Evolutionary conservation across 441 rosid genomes (phyloP).

Genomic region (Lagerstroemia fauriei): DNA sequence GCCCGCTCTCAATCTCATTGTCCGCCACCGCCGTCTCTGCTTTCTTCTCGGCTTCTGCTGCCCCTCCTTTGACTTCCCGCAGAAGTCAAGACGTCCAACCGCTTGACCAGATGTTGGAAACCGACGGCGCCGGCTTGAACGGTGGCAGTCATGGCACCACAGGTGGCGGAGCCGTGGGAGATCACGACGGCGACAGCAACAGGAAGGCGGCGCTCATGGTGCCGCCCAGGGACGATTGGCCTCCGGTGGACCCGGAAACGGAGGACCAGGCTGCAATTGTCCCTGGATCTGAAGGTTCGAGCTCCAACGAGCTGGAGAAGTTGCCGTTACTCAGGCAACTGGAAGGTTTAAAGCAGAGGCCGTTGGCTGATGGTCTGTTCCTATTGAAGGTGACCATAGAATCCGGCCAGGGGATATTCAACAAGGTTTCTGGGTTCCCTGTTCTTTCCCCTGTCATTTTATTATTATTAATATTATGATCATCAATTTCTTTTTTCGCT

Average conservation of each 20-base stretch:
- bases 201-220: slow-evolving; percentile 63
- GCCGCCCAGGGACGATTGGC: slow-evolving; percentile 40
- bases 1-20: neutral
- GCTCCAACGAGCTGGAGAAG: slow-evolving; percentile 65
- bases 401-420: slow-evolving; percentile 91
- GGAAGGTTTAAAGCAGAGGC: slow-evolving; percentile 82
- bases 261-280: slow-evolving; percentile 72
- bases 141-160: no score
- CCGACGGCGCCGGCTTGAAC: no score
- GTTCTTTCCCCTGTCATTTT: neutral
- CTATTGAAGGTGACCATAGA: slow-evolving; percentile 80
- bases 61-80: no score
- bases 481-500: no score
- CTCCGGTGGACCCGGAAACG: slow-evolving; percentile 74
- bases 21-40: no score
- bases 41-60: no score
- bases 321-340: slow-evolving; percentile 69
- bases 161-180: slow-evolving; percentile 2
- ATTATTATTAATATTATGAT: neutral
- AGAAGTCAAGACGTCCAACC: no score
- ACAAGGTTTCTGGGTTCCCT: slow-evolving; percentile 55
- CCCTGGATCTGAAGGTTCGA: slow-evolving; percentile 69
- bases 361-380: slow-evolving; percentile 93
- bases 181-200: slow-evolving; percentile 46
- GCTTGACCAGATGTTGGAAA: no score